phyloP scores from a whole-genome alignment of 2,329 filamentous ascomycete species.

The Aspergillus spinulosporus region DNA sequence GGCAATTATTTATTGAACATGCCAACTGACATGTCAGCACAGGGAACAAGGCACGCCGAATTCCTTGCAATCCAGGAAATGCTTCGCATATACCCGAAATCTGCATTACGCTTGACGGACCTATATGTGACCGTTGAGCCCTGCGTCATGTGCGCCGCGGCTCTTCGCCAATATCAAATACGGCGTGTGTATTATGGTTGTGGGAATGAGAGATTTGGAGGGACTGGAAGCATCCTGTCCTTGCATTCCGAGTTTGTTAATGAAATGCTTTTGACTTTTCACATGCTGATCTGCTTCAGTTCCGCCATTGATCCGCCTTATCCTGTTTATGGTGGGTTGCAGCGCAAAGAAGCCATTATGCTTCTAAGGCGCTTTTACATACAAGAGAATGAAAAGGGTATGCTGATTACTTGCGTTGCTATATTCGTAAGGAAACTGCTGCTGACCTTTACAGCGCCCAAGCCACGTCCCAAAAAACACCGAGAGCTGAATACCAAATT shows the following conservation, averaged over 20 bases:
- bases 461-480: slow-evolving; percentile 65
- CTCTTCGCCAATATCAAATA: slow-evolving; percentile 84
- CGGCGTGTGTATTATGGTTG: slow-evolving; percentile 92
- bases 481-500: slow-evolving; percentile 63
- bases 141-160: slow-evolving; percentile 97
- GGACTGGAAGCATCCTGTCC: slow-evolving; percentile 88
- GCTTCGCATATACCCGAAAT: slow-evolving; percentile 63
- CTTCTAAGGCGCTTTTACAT: slow-evolving; percentile 92
- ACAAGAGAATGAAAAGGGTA: slow-evolving; percentile 92
- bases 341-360: slow-evolving; percentile 89
- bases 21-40: slow-evolving; percentile 28
- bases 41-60: slow-evolving; percentile 93
- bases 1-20: background rate
- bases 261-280: background rate
- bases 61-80: slow-evolving; percentile 79
- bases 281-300: slow-evolving; percentile 41
- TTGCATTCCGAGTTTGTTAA: slow-evolving; percentile 68
- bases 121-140: slow-evolving; percentile 98
- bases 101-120: slow-evolving; percentile 70
- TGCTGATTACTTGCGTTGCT: slow-evolving; percentile 22
- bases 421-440: background rate
- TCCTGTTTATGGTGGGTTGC: slow-evolving; percentile 81
- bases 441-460: slow-evolving; percentile 51
- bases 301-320: slow-evolving; percentile 75
- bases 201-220: slow-evolving; percentile 94